These are phyloP conservation scores for Lachancea quebecensis DNA, from an alignment of 805 yeast genomes.

Conservation along the genomic window DNA sequence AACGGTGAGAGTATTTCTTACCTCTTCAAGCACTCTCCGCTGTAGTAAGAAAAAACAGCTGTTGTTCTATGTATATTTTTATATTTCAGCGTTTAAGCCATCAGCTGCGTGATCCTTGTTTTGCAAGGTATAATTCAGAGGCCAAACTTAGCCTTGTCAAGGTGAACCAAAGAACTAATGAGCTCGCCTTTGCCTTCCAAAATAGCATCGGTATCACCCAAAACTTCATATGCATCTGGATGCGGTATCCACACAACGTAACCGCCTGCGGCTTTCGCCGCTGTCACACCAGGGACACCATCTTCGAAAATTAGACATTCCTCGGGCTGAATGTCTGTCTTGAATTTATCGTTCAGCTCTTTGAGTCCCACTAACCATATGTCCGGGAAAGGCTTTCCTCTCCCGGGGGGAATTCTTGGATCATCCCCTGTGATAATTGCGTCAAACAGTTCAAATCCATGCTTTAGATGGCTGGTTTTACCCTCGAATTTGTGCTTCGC, in stretches of 20 bases:
- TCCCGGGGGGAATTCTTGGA: constrained; percentile 68
- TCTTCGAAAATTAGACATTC: constrained; percentile 93
- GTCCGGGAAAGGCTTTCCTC: constrained; percentile 92
- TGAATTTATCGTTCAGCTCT: constrained; percentile 53
- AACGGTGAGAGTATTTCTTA: constrained; percentile 94
- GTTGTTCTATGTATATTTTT: not conserved
- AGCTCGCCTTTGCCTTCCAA: constrained; percentile 55
- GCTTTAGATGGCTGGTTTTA: constrained; percentile 64
- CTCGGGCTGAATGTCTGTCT: constrained; percentile 47
- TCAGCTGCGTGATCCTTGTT: not conserved
- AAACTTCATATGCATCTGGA: constrained; percentile 52
- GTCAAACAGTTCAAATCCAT: constrained; percentile 60
- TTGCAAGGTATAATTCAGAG: constrained; percentile 19
- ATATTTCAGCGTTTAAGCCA: not conserved
- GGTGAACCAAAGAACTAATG: constrained; percentile 43
- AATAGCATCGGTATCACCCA: constrained; percentile 45
- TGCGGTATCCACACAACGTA: constrained; percentile 95
- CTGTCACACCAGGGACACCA: constrained; percentile 83
- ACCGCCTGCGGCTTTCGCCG: constrained; percentile 80
- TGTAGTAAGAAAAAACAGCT: constrained; percentile 8
- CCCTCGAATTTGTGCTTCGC: constrained; percentile 49
- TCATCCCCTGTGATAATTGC: constrained; percentile 88
- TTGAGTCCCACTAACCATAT: constrained; percentile 81
- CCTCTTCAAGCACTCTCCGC: constrained; percentile 48
- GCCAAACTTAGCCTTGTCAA: constrained; percentile 45